phyloP scores from a whole-genome alignment of 306 rosid genomes.

The Astragalus glycyphyllos region DNA sequence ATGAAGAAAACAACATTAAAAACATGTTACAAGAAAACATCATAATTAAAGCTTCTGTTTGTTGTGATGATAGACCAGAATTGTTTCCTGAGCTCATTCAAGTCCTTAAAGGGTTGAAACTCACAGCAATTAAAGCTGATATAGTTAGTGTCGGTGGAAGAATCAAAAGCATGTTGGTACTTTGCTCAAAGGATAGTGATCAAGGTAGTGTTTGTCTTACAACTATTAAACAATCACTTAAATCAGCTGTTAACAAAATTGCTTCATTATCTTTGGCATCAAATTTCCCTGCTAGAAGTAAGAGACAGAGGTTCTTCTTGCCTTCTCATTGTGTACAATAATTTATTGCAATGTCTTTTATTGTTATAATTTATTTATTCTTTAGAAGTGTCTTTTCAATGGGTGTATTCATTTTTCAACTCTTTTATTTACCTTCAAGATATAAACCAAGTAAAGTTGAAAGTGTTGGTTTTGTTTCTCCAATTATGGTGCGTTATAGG shows the following conservation, averaged over 20 bases:
- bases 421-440: neutral
- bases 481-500: constrained; percentile 4
- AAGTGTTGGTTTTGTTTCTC: constrained; percentile 15
- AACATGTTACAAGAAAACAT: constrained; percentile 39
- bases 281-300: constrained; percentile 71
- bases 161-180: constrained; percentile 73
- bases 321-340: constrained; percentile 59
- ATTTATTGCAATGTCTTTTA: neutral
- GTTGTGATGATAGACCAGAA: constrained; percentile 91
- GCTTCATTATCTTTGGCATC: constrained; percentile 60
- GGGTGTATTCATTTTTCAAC: constrained; percentile 11
- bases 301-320: constrained; percentile 95
- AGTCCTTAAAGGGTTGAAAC: constrained; percentile 67
- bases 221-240: constrained; percentile 74
- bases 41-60: constrained; percentile 69
- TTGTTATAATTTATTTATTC: neutral
- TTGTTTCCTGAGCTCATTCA: constrained; percentile 76
- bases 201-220: constrained; percentile 56
- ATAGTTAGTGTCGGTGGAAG: constrained; percentile 84
- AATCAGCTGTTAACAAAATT: constrained; percentile 62
- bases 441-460: constrained; percentile 2
- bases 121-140: constrained; percentile 76
- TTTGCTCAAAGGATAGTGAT: constrained; percentile 62
- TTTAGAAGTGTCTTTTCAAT: constrained; percentile 18
- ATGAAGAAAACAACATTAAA: constrained; percentile 37